Conservation (phyloP, 805 yeast species). For the Hanseniaspora thailandica region DNA sequence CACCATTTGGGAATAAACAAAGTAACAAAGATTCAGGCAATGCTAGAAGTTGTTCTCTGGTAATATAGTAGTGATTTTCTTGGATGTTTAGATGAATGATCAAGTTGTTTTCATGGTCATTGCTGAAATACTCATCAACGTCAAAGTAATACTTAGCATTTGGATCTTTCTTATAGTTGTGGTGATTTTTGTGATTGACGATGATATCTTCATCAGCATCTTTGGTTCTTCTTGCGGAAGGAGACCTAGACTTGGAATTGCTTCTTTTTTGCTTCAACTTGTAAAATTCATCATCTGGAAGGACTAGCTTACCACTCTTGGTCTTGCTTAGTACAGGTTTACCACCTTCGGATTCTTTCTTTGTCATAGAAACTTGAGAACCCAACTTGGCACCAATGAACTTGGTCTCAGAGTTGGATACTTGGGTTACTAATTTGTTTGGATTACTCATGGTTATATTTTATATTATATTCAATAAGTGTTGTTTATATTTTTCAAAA, state of each 20-base stretch:
- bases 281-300: conserved; percentile 10
- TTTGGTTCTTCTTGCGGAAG: neutral
- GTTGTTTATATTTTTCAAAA: neutral
- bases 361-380: conserved; percentile 14
- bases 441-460: conserved; percentile 7
- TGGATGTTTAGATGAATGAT: conserved; percentile 67
- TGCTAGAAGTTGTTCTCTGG: conserved; percentile 81
- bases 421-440: conserved; percentile 13
- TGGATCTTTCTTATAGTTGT: conserved; percentile 6
- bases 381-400: conserved; percentile 12
- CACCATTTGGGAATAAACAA: conserved; percentile 84
- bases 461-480: no score
- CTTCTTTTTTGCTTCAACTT: neutral
- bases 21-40: conserved; percentile 81
- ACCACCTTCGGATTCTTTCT: conserved; percentile 6
- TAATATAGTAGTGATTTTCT: conserved; percentile 59
- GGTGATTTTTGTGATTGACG: neutral
- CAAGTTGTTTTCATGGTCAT: conserved; percentile 28
- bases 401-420: conserved; percentile 5
- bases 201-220: neutral
- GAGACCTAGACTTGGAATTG: neutral
- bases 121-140: conserved; percentile 6
- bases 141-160: conserved; percentile 13
- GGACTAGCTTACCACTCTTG: conserved; percentile 10
- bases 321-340: conserved; percentile 1